Base-by-base conservation (phyloP, 768 basidiomycete species). In the Glaciozyma antarctica region DNA sequence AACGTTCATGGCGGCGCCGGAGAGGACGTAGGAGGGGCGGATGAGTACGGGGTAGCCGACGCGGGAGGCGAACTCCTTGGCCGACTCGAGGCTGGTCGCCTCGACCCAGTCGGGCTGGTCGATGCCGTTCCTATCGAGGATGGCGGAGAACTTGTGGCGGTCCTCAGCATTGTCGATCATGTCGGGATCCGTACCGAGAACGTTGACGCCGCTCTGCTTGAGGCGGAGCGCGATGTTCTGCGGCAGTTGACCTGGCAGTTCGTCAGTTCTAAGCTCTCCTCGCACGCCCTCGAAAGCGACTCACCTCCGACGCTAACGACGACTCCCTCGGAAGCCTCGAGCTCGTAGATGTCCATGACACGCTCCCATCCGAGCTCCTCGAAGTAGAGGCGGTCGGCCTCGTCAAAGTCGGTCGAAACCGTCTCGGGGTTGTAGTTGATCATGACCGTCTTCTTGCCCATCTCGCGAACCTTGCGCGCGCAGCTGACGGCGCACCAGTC, bases 401-500 rank as follows among this genome's bases (percentile, higher is more conserved):
- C 95, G 74, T 99, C 95, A 77, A 93, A 99, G 77, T 98, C 95
- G 63, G 95, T 99, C 10, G 93, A 97, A 49, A 98, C 95, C 5
- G 95, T 99, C 79, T 99, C 95, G 13, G 94, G 94, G 78, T 98
- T 99, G 79, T 99, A 99, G 81, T 99, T 99, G 82, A 99, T 83
- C 94, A 98, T 98, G 79, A 99, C 86, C 52, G 95, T 97, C 78
- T 85, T 85, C 75, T 88, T 87, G 76, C 93, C 92, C 83, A 91
- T 88, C 70, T 88, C 84, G 73, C 92, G 83, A 61, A 99, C 83
- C 76, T 88, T 88, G 66, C 95, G 82, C 19, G 92, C 91, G 76
- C 93, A 98, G 2, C 94, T 97, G 48, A 99, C 95, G n/a, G 95
- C 94, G 76, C 95, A 99, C 95, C 95, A 99, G 77, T 99, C 95